phyloP scores from a whole-genome alignment of 2,329 filamentous ascomycete species.

The Alternaria triticimaculans region DNA sequence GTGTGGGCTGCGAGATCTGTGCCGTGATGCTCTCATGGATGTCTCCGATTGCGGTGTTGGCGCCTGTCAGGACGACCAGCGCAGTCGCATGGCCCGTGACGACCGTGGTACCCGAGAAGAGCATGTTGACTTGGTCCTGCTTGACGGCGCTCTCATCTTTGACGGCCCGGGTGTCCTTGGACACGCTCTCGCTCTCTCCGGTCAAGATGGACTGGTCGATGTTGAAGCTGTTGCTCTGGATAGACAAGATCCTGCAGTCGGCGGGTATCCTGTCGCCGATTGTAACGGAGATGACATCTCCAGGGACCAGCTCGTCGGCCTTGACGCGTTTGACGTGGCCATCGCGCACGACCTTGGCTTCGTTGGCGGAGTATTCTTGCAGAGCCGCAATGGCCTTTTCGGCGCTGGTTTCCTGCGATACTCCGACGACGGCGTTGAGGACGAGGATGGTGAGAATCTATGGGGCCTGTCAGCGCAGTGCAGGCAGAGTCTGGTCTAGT shows the following conservation, averaged over 20 bases:
- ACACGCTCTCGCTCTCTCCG: conserved; percentile 95
- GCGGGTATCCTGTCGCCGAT: conserved; percentile 94
- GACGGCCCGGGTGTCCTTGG: conserved; percentile 76
- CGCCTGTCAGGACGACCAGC: conserved; percentile 87
- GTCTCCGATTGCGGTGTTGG: conserved; percentile 92
- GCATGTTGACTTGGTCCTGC: conserved; percentile 96
- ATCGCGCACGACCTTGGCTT: conserved; percentile 90
- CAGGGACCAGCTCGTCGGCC: conserved; percentile 96
- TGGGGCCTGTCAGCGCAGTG: conserved; percentile 19
- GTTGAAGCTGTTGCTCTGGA: conserved; percentile 96
- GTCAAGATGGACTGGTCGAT: conserved; percentile 97
- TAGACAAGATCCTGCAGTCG: conserved; percentile 86
- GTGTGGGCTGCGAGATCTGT: conserved; percentile 96
- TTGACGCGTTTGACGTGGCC: conserved; percentile 82
- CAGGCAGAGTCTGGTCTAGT: background rate
- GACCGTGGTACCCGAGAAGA: conserved; percentile 97
- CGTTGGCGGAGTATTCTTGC: conserved; percentile 98
- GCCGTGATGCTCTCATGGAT: conserved; percentile 98
- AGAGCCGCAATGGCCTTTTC: conserved; percentile 98
- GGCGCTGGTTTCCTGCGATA: conserved; percentile 97
- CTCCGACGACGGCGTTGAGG: conserved; percentile 94
- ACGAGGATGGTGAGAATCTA: conserved; percentile 96
- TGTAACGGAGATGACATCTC: conserved; percentile 85
- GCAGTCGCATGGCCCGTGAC: conserved; percentile 93
- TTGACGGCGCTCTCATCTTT: conserved; percentile 86